Percentiles rank a stretch among this genome's conserved stretches.
Evolutionary conservation across 768 basidiomycete genomes (phyloP).

Genomic region (Sutorius australiensis): DNA sequence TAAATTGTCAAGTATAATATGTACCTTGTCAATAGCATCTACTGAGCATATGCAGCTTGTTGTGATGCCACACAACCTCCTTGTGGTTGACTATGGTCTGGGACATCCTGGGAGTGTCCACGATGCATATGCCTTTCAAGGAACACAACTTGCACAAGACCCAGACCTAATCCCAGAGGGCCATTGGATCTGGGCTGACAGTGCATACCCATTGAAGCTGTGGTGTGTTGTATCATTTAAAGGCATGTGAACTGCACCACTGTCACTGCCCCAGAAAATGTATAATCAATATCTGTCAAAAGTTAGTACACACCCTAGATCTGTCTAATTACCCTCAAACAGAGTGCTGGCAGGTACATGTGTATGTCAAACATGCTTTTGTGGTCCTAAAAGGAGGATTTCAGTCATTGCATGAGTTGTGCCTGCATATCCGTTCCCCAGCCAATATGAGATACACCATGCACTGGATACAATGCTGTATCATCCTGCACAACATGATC

Average conservation of each 20-base stretch:
- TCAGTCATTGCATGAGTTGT: conserved; percentile 3
- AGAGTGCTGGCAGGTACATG: not conserved
- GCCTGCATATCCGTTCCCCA: not conserved
- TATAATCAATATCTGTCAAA: conserved; percentile 6
- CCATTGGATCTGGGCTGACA: conserved; percentile 16
- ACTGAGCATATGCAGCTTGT: too few relatives aligned
- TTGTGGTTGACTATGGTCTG: too few relatives aligned
- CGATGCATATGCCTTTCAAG: conserved; percentile 5
- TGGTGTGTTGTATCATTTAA: conserved; percentile 10
- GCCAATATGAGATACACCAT: not conserved
- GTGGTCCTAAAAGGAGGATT: conserved; percentile 5
- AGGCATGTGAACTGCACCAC: rapidly evolving
- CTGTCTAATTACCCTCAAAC: too few relatives aligned
- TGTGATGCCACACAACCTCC: too few relatives aligned
- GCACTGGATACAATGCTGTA: conserved; percentile 7
- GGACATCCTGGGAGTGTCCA: conserved; percentile 4
- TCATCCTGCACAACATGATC: conserved; percentile 13
- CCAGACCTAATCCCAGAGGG: too few relatives aligned
- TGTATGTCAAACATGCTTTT: conserved; percentile 8
- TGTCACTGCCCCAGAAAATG: not conserved
- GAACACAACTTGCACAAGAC: not conserved
- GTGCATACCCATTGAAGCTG: conserved; percentile 4
- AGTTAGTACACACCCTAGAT: not conserved
- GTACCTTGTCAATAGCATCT: not conserved
- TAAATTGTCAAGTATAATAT: conserved; percentile 14